Evolutionary conservation across 2,329 filamentous ascomycete genomes (phyloP).

Genomic region (Penicillium sp.): DNA sequence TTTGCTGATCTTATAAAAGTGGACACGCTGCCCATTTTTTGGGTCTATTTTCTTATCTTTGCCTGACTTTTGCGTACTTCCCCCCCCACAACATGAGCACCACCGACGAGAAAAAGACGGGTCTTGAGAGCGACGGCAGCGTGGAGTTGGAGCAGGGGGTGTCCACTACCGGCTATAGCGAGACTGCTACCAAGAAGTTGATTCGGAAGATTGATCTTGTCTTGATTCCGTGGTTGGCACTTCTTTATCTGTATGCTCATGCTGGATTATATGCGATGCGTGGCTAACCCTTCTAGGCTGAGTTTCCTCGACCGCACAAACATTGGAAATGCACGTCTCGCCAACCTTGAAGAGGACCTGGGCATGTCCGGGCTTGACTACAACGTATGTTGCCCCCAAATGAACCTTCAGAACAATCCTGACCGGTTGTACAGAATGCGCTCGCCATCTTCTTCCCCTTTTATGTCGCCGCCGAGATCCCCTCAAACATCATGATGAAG

Average conservation of each 20-base stretch:
- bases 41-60: neutral
- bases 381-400: slow-evolving; percentile 30
- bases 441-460: slow-evolving; percentile 49
- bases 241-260: slow-evolving; percentile 14
- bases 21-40: neutral
- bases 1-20: slow-evolving; percentile 11
- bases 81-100: neutral
- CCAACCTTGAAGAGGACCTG: slow-evolving; percentile 32
- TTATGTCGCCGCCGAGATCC: slow-evolving; percentile 46
- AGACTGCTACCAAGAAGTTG: slow-evolving; percentile 11
- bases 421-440: neutral
- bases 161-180: neutral
- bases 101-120: slow-evolving; percentile 15
- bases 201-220: slow-evolving; percentile 18
- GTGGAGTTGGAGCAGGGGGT: slow-evolving; percentile 10
- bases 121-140: slow-evolving; percentile 11
- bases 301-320: slow-evolving; percentile 37
- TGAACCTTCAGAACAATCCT: neutral
- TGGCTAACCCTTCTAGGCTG: slow-evolving; percentile 39
- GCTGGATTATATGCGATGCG: slow-evolving; percentile 14
- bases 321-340: slow-evolving; percentile 46
- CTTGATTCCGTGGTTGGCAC: slow-evolving; percentile 19
- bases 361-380: slow-evolving; percentile 36
- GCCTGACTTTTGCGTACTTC: neutral
- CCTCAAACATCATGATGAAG: slow-evolving; percentile 52